These are phyloP conservation scores for Grigorovia jiainica DNA, from an alignment of 805 yeast species.

Conservation along the genomic window DNA sequence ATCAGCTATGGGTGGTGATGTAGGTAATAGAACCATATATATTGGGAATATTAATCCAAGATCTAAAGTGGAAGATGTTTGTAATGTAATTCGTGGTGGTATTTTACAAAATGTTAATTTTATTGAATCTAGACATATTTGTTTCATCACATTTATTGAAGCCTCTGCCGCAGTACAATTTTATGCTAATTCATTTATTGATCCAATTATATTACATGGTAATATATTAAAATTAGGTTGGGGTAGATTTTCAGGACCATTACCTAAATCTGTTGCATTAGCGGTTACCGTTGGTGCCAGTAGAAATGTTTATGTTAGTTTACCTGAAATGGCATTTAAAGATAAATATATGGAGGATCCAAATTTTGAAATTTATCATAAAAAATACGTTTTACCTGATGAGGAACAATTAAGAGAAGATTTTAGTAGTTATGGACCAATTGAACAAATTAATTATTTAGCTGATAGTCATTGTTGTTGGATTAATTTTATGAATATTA, in stretches of 20 bases:
- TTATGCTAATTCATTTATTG: slow-evolving; percentile 48
- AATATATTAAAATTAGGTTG: slow-evolving; percentile 58
- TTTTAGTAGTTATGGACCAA: slow-evolving; percentile 54
- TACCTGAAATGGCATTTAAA: slow-evolving; percentile 35
- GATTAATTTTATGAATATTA: slow-evolving; percentile 56
- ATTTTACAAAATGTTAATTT: slow-evolving; percentile 48
- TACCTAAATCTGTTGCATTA: slow-evolving; percentile 43
- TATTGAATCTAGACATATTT: slow-evolving; percentile 44
- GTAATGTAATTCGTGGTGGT: slow-evolving; percentile 75
- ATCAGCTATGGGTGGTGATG: slow-evolving; percentile 25
- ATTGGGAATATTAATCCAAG: slow-evolving; percentile 57
- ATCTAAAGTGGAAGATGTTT: slow-evolving; percentile 62
- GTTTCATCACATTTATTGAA: slow-evolving; percentile 63
- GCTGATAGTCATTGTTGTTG: slow-evolving; percentile 67
- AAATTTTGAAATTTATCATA: slow-evolving; percentile 22
- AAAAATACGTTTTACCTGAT: slow-evolving; percentile 31
- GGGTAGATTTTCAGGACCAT: slow-evolving; percentile 60
- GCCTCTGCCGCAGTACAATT: slow-evolving; percentile 58
- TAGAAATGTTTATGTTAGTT: slow-evolving; percentile 67
- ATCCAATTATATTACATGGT: slow-evolving; percentile 53
- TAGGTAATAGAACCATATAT: slow-evolving; percentile 58
- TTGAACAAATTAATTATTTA: slow-evolving; percentile 68
- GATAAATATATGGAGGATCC: slow-evolving; percentile 28
- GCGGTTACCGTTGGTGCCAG: slow-evolving; percentile 71
- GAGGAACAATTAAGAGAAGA: slow-evolving; percentile 47